A percentile compares a stretch with the other conserved stretches of the same genome.
These are phyloP conservation scores for Tilletia indica DNA, from an alignment of 1,284 basidiomycete genomes.

Conservation along the genomic window DNA sequence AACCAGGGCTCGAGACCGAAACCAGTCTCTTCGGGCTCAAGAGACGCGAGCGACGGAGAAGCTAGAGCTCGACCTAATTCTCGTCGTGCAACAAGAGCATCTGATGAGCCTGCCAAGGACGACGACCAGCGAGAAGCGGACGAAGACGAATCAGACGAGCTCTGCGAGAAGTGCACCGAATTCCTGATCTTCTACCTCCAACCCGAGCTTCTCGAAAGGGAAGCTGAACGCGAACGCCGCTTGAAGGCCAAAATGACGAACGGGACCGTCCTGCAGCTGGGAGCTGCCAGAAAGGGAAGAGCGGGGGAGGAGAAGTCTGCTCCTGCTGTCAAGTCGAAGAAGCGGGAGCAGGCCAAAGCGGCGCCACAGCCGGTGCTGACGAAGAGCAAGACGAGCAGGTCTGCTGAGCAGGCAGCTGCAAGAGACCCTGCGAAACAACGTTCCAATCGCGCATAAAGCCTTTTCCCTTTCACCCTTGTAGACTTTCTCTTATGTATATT, in stretches of 20 bases:
- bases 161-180: conserved; percentile 11
- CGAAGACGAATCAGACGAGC: conserved; percentile 14
- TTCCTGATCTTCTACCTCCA: conserved; percentile 17
- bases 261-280: neutral
- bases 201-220: neutral
- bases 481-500: too few species aligned
- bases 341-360: too few species aligned
- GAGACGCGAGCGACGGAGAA: neutral
- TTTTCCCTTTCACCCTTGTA: too few species aligned
- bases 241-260: neutral
- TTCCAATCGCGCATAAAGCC: too few species aligned
- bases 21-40: neutral
- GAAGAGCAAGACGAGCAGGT: too few species aligned
- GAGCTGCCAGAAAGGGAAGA: neutral
- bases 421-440: too few species aligned
- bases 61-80: neutral
- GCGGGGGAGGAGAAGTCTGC: too few species aligned
- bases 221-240: conserved; percentile 1
- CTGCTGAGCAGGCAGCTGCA: too few species aligned
- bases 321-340: too few species aligned
- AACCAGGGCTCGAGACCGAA: neutral
- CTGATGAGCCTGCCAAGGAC: neutral
- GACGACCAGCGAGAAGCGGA: neutral
- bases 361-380: too few species aligned
- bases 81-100: neutral